Percentiles rank a stretch among this genome's conserved stretches.
These are phyloP conservation scores for Argentina anserina DNA, from an alignment of 306 rosid species.

Conservation along the genomic window DNA sequence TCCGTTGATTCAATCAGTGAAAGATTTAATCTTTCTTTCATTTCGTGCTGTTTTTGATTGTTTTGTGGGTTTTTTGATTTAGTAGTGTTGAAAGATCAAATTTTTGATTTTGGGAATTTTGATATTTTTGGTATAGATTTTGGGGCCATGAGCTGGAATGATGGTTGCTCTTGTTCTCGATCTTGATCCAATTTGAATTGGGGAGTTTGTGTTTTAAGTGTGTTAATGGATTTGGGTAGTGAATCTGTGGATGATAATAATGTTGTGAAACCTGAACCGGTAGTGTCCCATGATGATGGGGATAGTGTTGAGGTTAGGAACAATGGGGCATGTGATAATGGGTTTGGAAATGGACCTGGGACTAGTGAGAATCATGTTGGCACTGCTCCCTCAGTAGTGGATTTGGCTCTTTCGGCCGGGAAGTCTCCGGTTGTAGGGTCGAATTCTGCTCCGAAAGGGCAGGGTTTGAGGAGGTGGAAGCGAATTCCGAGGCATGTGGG, in stretches of 20 bases:
- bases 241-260: conserved; percentile 67
- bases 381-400: conserved; percentile 27
- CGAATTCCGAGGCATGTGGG: conserved; percentile 41
- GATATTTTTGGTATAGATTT: conserved; percentile 23
- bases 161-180: conserved; percentile 18
- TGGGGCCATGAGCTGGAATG: conserved; percentile 30
- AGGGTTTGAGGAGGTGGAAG: conserved; percentile 59
- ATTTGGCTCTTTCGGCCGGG: conserved; percentile 23
- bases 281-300: conserved; percentile 27
- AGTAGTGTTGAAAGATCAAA: neutral
- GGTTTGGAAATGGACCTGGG: conserved; percentile 35
- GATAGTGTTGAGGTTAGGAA: conserved; percentile 34
- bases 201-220: conserved; percentile 13
- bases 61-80: neutral
- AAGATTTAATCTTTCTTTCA: neutral
- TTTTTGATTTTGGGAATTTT: neutral
- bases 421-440: conserved; percentile 29
- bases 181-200: conserved; percentile 28
- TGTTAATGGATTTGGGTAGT: conserved; percentile 73
- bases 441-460: conserved; percentile 26
- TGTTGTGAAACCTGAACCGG: conserved; percentile 29
- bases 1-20: neutral
- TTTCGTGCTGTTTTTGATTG: neutral
- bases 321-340: conserved; percentile 36
- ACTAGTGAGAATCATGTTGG: conserved; percentile 20